Conservation (phyloP, 768 basidiomycete genomes). For the Lactifluus volemus region DNA sequence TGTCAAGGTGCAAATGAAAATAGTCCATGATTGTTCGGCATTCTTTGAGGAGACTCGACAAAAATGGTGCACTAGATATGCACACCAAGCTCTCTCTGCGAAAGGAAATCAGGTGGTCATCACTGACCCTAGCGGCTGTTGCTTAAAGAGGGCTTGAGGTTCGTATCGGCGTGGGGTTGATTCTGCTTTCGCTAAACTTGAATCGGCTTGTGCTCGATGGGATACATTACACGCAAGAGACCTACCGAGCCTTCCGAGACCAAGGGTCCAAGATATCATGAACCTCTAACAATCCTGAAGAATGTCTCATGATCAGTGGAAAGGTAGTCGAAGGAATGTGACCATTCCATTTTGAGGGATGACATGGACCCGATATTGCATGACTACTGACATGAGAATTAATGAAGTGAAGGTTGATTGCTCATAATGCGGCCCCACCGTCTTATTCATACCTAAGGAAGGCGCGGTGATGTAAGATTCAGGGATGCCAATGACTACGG, state of each 20-base stretch:
- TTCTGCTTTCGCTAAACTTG: background rate
- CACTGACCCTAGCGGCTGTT: too few relatives aligned
- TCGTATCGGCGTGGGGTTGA: too few relatives aligned
- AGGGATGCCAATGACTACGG: background rate
- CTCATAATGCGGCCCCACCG: background rate
- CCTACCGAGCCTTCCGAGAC: background rate
- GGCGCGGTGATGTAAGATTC: background rate
- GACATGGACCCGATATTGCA: background rate
- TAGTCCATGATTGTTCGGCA: background rate
- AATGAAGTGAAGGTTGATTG: background rate
- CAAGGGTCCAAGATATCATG: background rate
- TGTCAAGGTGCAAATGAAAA: too few relatives aligned
- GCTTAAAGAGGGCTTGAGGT: too few relatives aligned
- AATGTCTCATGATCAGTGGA: background rate
- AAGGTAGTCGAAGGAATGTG: background rate
- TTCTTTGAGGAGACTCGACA: background rate
- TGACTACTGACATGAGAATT: background rate
- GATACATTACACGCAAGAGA: background rate
- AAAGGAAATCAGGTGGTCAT: too few relatives aligned
- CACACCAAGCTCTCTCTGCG: background rate
- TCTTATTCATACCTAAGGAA: background rate
- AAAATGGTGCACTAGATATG: background rate
- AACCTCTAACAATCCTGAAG: background rate
- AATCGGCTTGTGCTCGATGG: background rate
- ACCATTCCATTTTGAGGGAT: background rate